Base-by-base conservation (phyloP, 140 eudicot species). In the Anethum foeniculum region DNA sequence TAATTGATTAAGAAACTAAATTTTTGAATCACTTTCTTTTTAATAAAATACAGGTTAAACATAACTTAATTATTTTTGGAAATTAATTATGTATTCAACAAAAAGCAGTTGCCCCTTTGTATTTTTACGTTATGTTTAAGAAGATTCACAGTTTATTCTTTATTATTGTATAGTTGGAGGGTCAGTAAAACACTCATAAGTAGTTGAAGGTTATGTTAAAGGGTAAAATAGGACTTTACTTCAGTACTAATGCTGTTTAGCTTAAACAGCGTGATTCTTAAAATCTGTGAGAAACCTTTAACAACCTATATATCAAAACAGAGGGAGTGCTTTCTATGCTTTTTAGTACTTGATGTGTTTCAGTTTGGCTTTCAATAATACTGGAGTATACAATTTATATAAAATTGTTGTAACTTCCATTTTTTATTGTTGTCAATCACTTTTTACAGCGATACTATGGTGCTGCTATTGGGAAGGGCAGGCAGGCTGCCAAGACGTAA, bases 401-500 rank as follows among this genome's bases (percentile, higher is more conserved):
- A 39, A 41, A 36, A 25, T 19, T 36, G 72, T 69, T 32, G 44
- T 43, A 39, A 28, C n/a, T 77, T 41, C 46, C 76, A 71, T 30
- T 28, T 23, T 72, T 72, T 41, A 23, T 44, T 74, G 18, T 27
- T 28, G 43, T 28, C 41, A 25, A 34, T 80, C 67, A 25, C 19
- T 28, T n/a, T 77, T 41, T 67, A 58, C 85, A 95, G 99, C 90
- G 93, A 83, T 95, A 92, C 88, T 95, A 89, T 84, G 99, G 99
- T 49, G 96, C 99, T 86, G 93, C 99, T 28, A 92, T 92, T 75
- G 99, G 99, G 74, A 95, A 95, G 79, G 99, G 99, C 49, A 95
- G 93, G 83, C 99, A 95, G 86, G 97, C 99, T 89, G 99, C 99
- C 82, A 95, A 92, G 85, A 95, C 99, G 99, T 95, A 84, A 90